Base-by-base conservation (phyloP, 2,329 filamentous ascomycete genomes). In the Claviceps fusiformis region DNA sequence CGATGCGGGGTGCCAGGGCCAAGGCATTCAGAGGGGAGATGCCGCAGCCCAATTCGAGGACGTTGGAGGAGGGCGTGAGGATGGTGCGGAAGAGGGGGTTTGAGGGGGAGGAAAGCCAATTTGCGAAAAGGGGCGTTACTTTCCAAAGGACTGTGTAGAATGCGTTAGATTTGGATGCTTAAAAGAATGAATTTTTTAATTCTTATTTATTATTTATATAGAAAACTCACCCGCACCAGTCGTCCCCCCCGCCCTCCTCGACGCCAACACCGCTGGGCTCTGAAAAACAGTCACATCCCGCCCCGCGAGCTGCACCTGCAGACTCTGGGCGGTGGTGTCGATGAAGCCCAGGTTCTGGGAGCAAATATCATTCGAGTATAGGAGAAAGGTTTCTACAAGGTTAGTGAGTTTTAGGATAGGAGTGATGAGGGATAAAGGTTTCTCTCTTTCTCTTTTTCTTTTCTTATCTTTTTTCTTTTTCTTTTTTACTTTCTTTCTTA, bases 11-110 rank as follows among this genome's bases (percentile, higher is more conserved):
- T 2, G 80, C 78, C 13, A 95, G 70, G 7, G 81, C 73, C 43
- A 93, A 73, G 3, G 86, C 89, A 39, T 91, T 80, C 41, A 97
- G 75, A 19, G 86, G 89, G 0, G 90, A 87, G 55, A 95, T 86
- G 54, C 93, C 93, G 67, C 89, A 90, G 47, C 93, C 93, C 6
- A 98, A 80, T 65, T 97, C 93, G 55, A 95, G 74, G 24, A 91
- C 74, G 6, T 73, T 73, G 5, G 86, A 83, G 2, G 72, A 62
- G 0, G 73, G 57, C 29, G 73, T 68, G 8, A 92, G 73, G 52
- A 85, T 63, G 45, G 52, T 27, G 50, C 54, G 50, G 70, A 84
- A 82, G 50, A 96, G 75, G 0, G 81, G 68, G 66, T 89, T 90
- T 35, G 69, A 65, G 2, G 77, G 68, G 3, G 77, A 76, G 39